Evolutionary conservation across 768 basidiomycete genomes (phyloP).

Genomic region (Suillus decipiens): DNA sequence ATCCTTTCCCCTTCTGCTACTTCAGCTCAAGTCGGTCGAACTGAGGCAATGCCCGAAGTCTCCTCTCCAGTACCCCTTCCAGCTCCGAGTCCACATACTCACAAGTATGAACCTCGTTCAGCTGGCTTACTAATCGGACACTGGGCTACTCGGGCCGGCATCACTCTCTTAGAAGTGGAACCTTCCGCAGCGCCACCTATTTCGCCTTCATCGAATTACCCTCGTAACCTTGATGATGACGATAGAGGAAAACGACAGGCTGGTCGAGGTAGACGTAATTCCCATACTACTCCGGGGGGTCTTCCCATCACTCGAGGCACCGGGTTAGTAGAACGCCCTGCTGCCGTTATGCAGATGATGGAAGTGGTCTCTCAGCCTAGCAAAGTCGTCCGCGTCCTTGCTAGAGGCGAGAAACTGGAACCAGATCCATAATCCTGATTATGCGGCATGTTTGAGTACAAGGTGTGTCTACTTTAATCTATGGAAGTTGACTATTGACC

Average conservation of each 20-base stretch:
- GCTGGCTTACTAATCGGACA: constrained; percentile 60
- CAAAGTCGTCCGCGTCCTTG: constrained; percentile 76
- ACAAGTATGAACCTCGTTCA: constrained; percentile 66
- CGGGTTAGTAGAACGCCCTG: constrained; percentile 73
- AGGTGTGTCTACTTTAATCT: constrained; percentile 1
- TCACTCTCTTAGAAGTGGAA: constrained; percentile 55
- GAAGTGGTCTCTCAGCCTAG: constrained; percentile 71
- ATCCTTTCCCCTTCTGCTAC: constrained; percentile 41
- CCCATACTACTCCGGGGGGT: constrained; percentile 21
- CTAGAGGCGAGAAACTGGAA: constrained; percentile 84
- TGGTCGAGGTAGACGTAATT: constrained; percentile 32
- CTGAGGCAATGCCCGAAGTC: constrained; percentile 26
- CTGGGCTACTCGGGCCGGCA: constrained; percentile 68
- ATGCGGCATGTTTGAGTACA: background rate
- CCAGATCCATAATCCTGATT: constrained; percentile 34
- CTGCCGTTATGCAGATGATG: constrained; percentile 83
- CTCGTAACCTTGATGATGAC: constrained; percentile 33
- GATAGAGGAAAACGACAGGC: constrained; percentile 32
- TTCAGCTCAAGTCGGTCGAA: constrained; percentile 29
- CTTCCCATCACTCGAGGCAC: constrained; percentile 26
- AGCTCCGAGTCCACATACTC: constrained; percentile 52
- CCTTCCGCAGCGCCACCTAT: constrained; percentile 31
- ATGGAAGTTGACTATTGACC: constrained; percentile 6
- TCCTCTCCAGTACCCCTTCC: constrained; percentile 66
- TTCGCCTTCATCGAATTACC: constrained; percentile 18